Percentiles rank a stretch among this genome's conserved stretches.
Conservation (phyloP, 1,139 yeast species). For the Yamadazyma diddensiae region DNA sequence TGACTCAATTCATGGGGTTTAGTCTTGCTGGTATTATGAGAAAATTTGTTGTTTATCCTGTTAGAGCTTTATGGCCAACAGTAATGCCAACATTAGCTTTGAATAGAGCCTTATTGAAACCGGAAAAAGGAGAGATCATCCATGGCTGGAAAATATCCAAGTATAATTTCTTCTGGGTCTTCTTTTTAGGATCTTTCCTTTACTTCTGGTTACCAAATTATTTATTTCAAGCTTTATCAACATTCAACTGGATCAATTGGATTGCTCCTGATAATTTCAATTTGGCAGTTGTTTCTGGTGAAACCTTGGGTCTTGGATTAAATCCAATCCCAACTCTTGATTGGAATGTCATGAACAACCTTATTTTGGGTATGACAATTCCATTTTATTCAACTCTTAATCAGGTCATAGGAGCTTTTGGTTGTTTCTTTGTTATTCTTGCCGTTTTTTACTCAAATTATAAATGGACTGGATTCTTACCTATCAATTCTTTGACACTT, state of each 20-base stretch:
- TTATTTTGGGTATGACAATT: slow-evolving; percentile 32
- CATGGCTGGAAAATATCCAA: slow-evolving; percentile 41
- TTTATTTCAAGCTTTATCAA: slow-evolving; percentile 35
- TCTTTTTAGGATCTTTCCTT: slow-evolving; percentile 27
- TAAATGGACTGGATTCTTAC: slow-evolving; percentile 35
- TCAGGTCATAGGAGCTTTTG: slow-evolving; percentile 28
- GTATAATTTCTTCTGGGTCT: slow-evolving; percentile 34
- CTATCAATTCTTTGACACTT: slow-evolving; percentile 34
- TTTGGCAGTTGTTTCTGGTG: slow-evolving; percentile 36
- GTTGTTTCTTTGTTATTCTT: slow-evolving; percentile 30
- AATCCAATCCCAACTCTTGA: slow-evolving; percentile 44
- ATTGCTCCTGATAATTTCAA: slow-evolving; percentile 36
- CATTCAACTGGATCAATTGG: slow-evolving; percentile 48
- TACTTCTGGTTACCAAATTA: slow-evolving; percentile 43
- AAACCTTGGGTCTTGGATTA: slow-evolving; percentile 36
- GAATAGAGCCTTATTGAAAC: slow-evolving; percentile 38
- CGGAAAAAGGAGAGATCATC: slow-evolving; percentile 24
- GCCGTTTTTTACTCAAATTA: slow-evolving; percentile 32
- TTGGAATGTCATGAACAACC: slow-evolving; percentile 40
- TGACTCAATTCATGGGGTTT: slow-evolving; percentile 44
- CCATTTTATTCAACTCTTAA: slow-evolving; percentile 37
- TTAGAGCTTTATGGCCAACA: slow-evolving; percentile 44
- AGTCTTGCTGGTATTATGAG: slow-evolving; percentile 45
- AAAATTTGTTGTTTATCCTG: slow-evolving; percentile 40
- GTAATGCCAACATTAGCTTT: slow-evolving; percentile 42